Conservation (phyloP, 306 rosid species). For the Casuarina equisetifolia region DNA sequence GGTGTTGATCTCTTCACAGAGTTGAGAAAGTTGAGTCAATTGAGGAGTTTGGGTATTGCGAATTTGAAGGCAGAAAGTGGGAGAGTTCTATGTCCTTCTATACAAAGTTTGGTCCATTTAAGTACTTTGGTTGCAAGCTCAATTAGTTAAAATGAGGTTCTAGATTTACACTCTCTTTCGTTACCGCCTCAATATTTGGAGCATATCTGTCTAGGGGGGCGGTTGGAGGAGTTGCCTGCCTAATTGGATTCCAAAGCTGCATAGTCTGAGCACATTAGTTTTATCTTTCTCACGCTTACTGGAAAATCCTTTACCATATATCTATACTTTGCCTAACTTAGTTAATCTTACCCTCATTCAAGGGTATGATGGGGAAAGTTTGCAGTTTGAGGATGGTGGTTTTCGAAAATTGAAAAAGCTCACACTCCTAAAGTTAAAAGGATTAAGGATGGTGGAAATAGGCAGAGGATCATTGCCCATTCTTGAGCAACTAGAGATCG, state of each 20-base stretch:
- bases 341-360: background rate
- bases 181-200: constrained; percentile 1
- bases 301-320: constrained; percentile 7
- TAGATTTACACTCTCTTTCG: constrained; percentile 12
- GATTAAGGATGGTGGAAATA: background rate
- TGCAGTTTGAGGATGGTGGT: constrained; percentile 9
- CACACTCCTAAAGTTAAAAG: background rate
- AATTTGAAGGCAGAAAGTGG: background rate
- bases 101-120: constrained; percentile 18
- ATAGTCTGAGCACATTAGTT: background rate
- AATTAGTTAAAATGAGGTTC: background rate
- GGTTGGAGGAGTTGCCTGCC: constrained; percentile 22
- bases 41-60: background rate
- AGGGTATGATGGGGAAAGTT: constrained; percentile 15
- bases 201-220: constrained; percentile 15
- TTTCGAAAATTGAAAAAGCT: constrained; percentile 7
- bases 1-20: background rate
- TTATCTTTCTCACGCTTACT: constrained; percentile 4
- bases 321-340: background rate
- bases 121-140: background rate
- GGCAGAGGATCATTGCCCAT: background rate
- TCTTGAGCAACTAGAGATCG: constrained; percentile 2
- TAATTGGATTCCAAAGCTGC: constrained; percentile 18
- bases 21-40: background rate
- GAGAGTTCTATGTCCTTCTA: background rate